Base-by-base conservation (phyloP, 306 rosid genomes). In the Canavalia gladiata region DNA sequence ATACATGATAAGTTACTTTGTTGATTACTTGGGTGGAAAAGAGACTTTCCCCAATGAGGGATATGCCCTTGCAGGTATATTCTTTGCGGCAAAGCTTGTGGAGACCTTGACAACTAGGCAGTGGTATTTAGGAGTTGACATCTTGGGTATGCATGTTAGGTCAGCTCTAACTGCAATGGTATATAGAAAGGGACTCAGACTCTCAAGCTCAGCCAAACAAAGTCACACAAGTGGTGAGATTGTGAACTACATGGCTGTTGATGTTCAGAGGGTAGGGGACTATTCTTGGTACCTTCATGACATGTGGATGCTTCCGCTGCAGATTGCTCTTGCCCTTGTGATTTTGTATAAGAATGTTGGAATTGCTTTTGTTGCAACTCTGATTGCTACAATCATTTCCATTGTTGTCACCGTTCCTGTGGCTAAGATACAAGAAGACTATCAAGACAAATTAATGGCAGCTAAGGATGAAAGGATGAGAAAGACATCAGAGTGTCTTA, bases 391-490 rank as follows among this genome's bases (percentile, higher is more conserved):
- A 60, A 87, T 93, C 28, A 79, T 93, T 84, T 93, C 97, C 76
- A 93, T 93, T 79, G 45, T 93, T 43, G 90, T 85, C 66, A 91
- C 97, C 43, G 82, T 93, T 85, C 97, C 97, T 4, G 81, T 93
- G 82, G 97, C 97, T 41, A 90, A 83, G 85, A 34, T 93, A 77
- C 97, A 93, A 69, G 97, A 93, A 80, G 80, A 87, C 45, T 93
- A 87, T 82, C 97, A 93, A 84, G 97, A 91, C 77, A 93, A 91
- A 43, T 83, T 93, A 79, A 93, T 93, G 97, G 56, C 93, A 45
- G 94, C 97, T 43, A 93, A 93, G 90, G 97, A 93, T 87, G 97
- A 93, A 63, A 88, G 97, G 81, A 93, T 93, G 97, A 91, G 94
- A 71, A 93, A 93, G 84, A 93, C 97, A 42, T 93, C 97, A 0